Base-by-base conservation (phyloP, 306 rosid species). In the Glycine soja region DNA sequence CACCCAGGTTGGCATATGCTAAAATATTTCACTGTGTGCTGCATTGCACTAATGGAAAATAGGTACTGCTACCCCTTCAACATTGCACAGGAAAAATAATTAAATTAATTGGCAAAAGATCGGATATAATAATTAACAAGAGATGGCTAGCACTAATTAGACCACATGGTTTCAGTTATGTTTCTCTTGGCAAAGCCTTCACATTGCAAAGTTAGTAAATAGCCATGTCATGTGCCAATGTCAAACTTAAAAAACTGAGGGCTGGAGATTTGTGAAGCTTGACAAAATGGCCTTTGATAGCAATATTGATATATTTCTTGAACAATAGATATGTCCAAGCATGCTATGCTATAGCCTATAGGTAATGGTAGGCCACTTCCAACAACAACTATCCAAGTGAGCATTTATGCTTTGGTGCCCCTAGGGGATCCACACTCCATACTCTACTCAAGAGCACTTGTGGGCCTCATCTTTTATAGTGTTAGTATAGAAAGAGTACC, bases 1-100 rank as follows among this genome's bases (percentile, higher is more conserved):
- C 30, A 24, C 30, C 30, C 30, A 24, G 30, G 30, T 34, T 34
- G 38, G 57, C 57, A 56, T 40, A 40, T 61, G 61, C 50, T 24
- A 45, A 43, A 47, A 18, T 65, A 40, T 51, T 77, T 34, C 54
- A 16, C 65, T 5, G 42, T 78, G 75, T 66, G 82, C 67, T 50
- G 30, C 30, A 24, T 24, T 24, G 30, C 30, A 24, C 30, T 24
- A 24, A 24, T 24, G 30, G 30, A 24, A 24, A 24, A 24, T 24
- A 24, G 30, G 30, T 2, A 24, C 30, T 24, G 30, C 30, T 24
- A 24, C 30, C 30, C 30, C 30, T 24, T 24, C 30, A 24, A 24
- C 30, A 24, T 24, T 24, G 30, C 30, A 24, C 30, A 1, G 30
- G 30, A 24, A 24, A 24, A 24, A 24, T 24, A 24, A 24, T 24